Evolutionary conservation across 192 early-diverging fungal species (phyloP), one percentile per base, ranked within the genome.

Genomic region (Backusella psychrophila): DNA sequence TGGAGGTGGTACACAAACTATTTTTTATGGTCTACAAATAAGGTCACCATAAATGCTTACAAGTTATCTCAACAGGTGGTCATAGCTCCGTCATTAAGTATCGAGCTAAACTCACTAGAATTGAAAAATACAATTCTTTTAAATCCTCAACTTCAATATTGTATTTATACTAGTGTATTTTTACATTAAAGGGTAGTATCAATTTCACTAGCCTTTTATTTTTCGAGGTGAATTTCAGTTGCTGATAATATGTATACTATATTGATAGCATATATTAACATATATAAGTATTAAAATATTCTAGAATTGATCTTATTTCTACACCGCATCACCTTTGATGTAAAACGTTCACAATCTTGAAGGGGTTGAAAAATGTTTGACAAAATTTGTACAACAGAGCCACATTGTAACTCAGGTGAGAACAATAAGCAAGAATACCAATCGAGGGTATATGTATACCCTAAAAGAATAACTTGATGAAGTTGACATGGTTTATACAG

Each of bases 361-460:
- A 49, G n/a, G 6, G 19, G 19, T 1, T 49, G 46, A 49, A 49
- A 46, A 49, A 19, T 49, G 46, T 49, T 49, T n/a, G 19, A 49
- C 26, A 63, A 63, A 63, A 29, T 63, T 26, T 63, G 56, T 63
- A 63, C 56, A 63, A 63, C 56, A 63, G 29, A 3, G 21, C 23
- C 26, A 29, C 56, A 63, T 63, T 63, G 56, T 63, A 63, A 63
- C 56, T 63, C 56, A 63, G 56, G 21, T 63, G 56, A 63, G 56
- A 63, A 63, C 23, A 63, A 29, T 12, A 1, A 63, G 12, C 3
- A 63, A 63, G 4, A 29, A 23, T 4, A 23, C 11, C 23, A 63
- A 63, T 29, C 0, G 21, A 26, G 56, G 26, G 23, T 26, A 63
- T 63, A 63, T 63, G 3, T 63, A 29, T 29, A 29, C 29, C 56